Evolutionary conservation across 805 yeast species (phyloP).

Genomic region (Metschnikowia vanudenii): DNA sequence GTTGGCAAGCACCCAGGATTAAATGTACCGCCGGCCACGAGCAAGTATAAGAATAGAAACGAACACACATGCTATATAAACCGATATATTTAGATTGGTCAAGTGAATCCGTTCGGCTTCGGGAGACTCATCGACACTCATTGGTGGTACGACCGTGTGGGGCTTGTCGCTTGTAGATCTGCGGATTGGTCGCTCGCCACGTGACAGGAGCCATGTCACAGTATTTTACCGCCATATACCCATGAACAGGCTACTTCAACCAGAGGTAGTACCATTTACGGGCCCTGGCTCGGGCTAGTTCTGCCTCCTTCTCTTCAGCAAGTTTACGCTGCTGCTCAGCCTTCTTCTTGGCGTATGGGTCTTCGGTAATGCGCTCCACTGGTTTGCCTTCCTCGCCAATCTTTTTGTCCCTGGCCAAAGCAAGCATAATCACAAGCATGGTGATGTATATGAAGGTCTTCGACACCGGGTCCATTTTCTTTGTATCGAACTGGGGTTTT

Average conservation of each 20-base stretch:
- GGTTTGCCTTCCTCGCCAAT: constrained; percentile 47
- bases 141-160: no score
- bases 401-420: constrained; percentile 55
- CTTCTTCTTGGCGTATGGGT: constrained; percentile 34
- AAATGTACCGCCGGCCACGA: no score
- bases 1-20: no score
- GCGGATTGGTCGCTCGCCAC: no score
- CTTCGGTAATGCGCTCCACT: constrained; percentile 35
- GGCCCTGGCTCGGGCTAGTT: constrained; percentile 13
- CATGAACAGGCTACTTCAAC: constrained; percentile 44
- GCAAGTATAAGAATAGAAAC: no score
- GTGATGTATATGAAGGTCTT: constrained; percentile 52
- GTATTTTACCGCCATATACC: no score
- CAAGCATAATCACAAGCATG: constrained; percentile 46
- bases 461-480: constrained; percentile 56
- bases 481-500: constrained; percentile 44
- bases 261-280: constrained; percentile 54
- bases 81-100: no score
- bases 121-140: no score
- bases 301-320: constrained; percentile 15
- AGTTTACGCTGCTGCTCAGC: constrained; percentile 17
- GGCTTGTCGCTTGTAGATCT: no score
- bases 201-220: no score
- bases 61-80: no score
- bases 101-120: no score